Evolutionary conservation across 495 filamentous ascomycete genomes (phyloP), one percentile per base, ranked within the genome.

Genomic region (Elasticomyces elasticus): DNA sequence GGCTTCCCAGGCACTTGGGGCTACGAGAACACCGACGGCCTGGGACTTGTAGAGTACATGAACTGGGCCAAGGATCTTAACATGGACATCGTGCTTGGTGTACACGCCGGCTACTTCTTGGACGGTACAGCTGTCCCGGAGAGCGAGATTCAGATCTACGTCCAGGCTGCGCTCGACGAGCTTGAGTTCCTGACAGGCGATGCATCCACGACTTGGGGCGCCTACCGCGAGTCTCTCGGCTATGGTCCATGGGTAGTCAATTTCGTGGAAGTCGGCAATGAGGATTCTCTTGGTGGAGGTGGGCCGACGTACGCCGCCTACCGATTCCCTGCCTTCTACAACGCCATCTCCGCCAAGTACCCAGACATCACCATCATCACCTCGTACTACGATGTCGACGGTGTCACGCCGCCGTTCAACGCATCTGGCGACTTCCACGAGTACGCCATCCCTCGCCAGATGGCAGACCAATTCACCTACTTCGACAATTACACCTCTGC

Each of bases 111-210:
- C 11, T 54, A 62, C 17, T 65, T 56, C 35, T 59, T 71, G 3
- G 45, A 64, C 49, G 61, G 58, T 9, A 55, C 49, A n/a, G 43
- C 55, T 5, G 68, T 74, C 9, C 60, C 74, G 0, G 47, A 75
- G 51, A 41, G 45, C 17, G 54, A 57, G 25, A 43, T 63, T 27
- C 26, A 51, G 48, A 49, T 59, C 1, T 79, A 73, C 42, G 71
- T 87, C 24, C 68, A 82, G 9, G 78, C 83, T 49, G 83, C 77
- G 10, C 71, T 86, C 20, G 75, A 85, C 59, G 75, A 87, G 63
- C 70, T 87, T 27, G 82, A 88, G 60, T 85, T 81, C 66, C 69
- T 83, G 40, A 76, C 72, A 22, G 80, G 82, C 33, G 69, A 73
- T 49, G 65, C 66, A 11, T 66, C 67, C 22, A 80, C 79, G 9